Conservation (phyloP, 805 yeast genomes). For the Teunomyces aglyptinius region DNA sequence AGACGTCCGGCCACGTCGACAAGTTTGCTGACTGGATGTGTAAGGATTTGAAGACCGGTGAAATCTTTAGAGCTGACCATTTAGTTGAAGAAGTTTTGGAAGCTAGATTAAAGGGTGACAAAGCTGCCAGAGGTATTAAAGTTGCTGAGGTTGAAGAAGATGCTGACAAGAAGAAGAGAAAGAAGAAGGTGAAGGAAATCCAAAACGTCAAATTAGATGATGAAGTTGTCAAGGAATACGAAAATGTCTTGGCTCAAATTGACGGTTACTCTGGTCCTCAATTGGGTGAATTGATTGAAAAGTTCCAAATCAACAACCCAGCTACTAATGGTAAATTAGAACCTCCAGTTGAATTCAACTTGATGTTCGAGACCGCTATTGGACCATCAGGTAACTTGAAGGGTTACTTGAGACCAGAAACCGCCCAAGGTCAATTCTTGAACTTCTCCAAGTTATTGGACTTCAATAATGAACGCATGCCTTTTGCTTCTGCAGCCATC, state of each 20-base stretch:
- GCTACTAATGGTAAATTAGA: slow-evolving; percentile 82
- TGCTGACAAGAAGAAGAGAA: slow-evolving; percentile 67
- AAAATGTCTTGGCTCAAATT: slow-evolving; percentile 82
- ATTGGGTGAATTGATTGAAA: slow-evolving; percentile 82
- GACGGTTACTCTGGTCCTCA: slow-evolving; percentile 94
- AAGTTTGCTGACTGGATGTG: slow-evolving; percentile 99
- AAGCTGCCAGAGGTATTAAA: slow-evolving; percentile 86
- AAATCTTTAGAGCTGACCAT: slow-evolving; percentile 98
- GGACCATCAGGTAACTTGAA: slow-evolving; percentile 97
- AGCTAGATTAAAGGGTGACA: slow-evolving; percentile 93
- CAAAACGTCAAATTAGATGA: slow-evolving; percentile 94
- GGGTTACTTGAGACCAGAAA: slow-evolving; percentile 97
- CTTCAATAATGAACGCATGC: slow-evolving; percentile 94
- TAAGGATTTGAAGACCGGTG: slow-evolving; percentile 92
- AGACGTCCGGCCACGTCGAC: slow-evolving; percentile 99
- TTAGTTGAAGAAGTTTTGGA: slow-evolving; percentile 97
- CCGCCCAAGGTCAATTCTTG: slow-evolving; percentile 99
- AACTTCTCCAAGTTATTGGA: slow-evolving; percentile 92
- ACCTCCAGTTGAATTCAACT: slow-evolving; percentile 91
- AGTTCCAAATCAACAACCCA: slow-evolving; percentile 87
- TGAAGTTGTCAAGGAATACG: slow-evolving; percentile 73
- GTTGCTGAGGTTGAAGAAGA: slow-evolving; percentile 54
- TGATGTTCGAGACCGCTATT: slow-evolving; percentile 98
- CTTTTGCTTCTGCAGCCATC: slow-evolving; percentile 98
- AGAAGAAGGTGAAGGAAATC: slow-evolving; percentile 85